Evolutionary conservation across 2,329 filamentous ascomycete species (phyloP).

Genomic region (Trichoderma semiorbis): DNA sequence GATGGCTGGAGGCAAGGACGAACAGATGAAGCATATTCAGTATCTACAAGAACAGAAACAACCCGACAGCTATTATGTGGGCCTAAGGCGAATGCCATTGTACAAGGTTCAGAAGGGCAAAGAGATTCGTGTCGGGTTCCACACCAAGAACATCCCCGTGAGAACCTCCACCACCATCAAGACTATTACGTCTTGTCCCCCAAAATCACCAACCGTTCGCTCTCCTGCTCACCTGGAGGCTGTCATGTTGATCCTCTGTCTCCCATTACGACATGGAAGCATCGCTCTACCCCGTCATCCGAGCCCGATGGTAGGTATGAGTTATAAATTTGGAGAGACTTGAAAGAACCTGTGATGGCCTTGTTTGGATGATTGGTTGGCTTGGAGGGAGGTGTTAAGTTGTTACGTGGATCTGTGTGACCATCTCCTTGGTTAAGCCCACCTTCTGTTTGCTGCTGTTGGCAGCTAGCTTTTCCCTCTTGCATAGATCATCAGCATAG

Average conservation of each 20-base stretch:
- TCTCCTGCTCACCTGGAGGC: background rate
- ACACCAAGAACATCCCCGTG: background rate
- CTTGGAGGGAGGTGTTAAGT: too few relatives aligned
- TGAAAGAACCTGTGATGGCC: too few relatives aligned
- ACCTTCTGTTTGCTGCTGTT: too few relatives aligned
- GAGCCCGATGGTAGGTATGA: background rate
- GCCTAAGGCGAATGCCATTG: too few relatives aligned
- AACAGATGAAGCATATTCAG: background rate
- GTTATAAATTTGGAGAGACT: too few relatives aligned
- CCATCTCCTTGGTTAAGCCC: too few relatives aligned
- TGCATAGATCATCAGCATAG: too few relatives aligned
- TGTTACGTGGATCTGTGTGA: too few relatives aligned
- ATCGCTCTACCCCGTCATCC: background rate
- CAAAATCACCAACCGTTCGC: constrained; percentile 40
- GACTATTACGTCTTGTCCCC: constrained; percentile 44
- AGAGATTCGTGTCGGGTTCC: background rate
- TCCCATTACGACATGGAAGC: background rate
- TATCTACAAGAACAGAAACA: too few relatives aligned
- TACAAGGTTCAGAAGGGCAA: background rate
- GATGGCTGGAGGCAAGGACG: background rate
- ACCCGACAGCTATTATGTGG: too few relatives aligned
- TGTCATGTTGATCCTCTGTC: background rate
- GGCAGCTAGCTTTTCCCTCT: too few relatives aligned
- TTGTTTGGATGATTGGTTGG: too few relatives aligned
- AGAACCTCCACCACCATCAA: constrained; percentile 15